Evolutionary conservation across 2,329 filamentous ascomycete genomes (phyloP).

Genomic region (Pezizomycotina sp.): DNA sequence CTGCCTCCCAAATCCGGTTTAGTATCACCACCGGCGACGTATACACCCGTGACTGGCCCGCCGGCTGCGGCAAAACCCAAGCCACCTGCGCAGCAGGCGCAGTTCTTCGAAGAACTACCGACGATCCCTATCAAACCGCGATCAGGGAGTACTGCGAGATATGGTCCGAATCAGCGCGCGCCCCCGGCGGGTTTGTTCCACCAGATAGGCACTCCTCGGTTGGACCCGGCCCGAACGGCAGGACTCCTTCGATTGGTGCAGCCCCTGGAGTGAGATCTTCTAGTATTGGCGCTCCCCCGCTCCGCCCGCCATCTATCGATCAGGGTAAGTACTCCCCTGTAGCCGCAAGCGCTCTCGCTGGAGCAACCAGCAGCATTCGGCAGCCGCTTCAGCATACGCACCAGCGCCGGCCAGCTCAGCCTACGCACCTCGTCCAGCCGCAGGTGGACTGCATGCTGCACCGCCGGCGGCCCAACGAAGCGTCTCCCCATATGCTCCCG

Average conservation of each 20-base stretch:
- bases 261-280: conserved; percentile 16
- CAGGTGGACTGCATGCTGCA: no score
- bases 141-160: conserved; percentile 15
- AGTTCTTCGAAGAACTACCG: conserved; percentile 67
- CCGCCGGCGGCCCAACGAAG: no score
- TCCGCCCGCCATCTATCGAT: conserved; percentile 9
- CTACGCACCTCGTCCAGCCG: no score
- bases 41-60: no score
- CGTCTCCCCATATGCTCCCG: conserved; percentile 18
- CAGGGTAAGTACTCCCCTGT: no score
- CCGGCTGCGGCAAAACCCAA: conserved; percentile 18
- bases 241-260: conserved; percentile 27
- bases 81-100: conserved; percentile 31
- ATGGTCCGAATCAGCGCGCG: conserved; percentile 8
- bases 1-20: conserved; percentile 9
- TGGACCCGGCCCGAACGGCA: conserved; percentile 25
- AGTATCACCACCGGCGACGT: conserved; percentile 4
- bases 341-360: no score
- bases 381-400: no score
- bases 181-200: conserved; percentile 7
- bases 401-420: no score
- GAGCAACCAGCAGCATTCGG: no score
- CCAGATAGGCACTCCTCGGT: conserved; percentile 24
- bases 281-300: conserved; percentile 29
- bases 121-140: conserved; percentile 29